Evolutionary conservation across 2,329 filamentous ascomycete genomes (phyloP).

Genomic region (Bipolaris bicolor): DNA sequence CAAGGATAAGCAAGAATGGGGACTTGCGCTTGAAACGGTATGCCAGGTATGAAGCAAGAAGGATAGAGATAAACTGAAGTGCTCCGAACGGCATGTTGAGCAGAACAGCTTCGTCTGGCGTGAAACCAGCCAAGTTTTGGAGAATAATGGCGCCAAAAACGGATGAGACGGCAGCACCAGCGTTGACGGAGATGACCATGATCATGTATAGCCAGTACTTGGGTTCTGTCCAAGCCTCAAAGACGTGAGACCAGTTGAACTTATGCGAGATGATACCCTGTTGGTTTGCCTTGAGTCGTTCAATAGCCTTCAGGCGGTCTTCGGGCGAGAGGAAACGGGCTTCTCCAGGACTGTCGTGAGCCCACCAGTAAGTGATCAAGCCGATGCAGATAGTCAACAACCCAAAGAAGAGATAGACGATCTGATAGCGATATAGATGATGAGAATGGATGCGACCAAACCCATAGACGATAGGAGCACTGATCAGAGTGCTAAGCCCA

Average conservation of each 20-base stretch:
- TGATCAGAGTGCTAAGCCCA: constrained; percentile 64
- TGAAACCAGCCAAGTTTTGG: constrained; percentile 64
- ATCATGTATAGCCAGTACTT: constrained; percentile 57
- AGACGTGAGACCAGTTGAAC: constrained; percentile 69
- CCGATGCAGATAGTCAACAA: constrained; percentile 50
- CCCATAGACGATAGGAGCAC: constrained; percentile 66
- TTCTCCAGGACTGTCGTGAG: constrained; percentile 64
- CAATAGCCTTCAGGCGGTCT: constrained; percentile 71
- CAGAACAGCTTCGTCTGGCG: constrained; percentile 63
- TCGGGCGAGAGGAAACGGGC: constrained; percentile 65
- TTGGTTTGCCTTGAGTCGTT: constrained; percentile 74
- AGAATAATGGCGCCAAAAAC: constrained; percentile 65
- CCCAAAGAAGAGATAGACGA: constrained; percentile 56
- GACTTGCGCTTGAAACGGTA: constrained; percentile 66
- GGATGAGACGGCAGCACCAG: constrained; percentile 59
- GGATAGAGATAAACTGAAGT: constrained; percentile 30
- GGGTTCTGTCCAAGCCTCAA: constrained; percentile 61
- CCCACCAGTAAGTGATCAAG: constrained; percentile 50
- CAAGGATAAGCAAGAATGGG: constrained; percentile 51
- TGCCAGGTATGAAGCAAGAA: constrained; percentile 60
- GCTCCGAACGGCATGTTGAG: constrained; percentile 60
- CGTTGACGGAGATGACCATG: constrained; percentile 33
- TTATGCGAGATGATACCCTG: constrained; percentile 73
- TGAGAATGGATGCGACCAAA: constrained; percentile 63
- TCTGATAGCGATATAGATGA: constrained; percentile 66